These are phyloP conservation scores for Daphne laureola DNA, from an alignment of 441 rosid genomes.

Conservation along the genomic window DNA sequence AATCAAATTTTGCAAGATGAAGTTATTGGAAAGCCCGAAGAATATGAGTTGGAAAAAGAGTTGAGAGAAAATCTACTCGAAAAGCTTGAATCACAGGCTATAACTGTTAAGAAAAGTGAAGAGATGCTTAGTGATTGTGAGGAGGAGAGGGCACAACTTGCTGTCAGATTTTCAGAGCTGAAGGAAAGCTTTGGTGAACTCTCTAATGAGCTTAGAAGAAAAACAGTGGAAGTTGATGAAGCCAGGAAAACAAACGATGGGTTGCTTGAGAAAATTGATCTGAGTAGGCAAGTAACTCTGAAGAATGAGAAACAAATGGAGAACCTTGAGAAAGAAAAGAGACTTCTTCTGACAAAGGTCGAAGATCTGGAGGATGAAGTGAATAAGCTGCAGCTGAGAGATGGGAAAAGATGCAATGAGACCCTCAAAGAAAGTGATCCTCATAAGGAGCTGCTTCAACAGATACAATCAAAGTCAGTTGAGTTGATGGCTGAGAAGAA, in stretches of 20 bases:
- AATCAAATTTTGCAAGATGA: constrained; percentile 35
- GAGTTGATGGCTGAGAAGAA: constrained; percentile 42
- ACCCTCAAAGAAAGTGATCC: constrained; percentile 23
- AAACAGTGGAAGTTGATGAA: constrained; percentile 33
- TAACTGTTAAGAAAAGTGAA: constrained; percentile 23
- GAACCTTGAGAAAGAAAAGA: constrained; percentile 34
- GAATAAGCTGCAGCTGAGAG: constrained; percentile 25
- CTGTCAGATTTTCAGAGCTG: constrained; percentile 25
- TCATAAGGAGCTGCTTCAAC: constrained; percentile 27
- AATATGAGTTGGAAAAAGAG: constrained; percentile 28
- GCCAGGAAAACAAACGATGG: constrained; percentile 25
- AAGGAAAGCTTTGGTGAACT: constrained; percentile 40
- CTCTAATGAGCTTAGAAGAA: constrained; percentile 28
- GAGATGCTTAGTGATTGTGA: constrained; percentile 21
- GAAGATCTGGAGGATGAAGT: constrained; percentile 31
- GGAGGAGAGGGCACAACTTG: constrained; percentile 30
- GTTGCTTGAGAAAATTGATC: constrained; percentile 33
- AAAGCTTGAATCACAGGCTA: constrained; percentile 25
- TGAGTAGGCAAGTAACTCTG: constrained; percentile 21
- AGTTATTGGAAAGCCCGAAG: constrained; percentile 25
- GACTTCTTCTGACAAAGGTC: constrained; percentile 23
- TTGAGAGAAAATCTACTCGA: constrained; percentile 24
- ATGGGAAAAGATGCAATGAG: constrained; percentile 15
- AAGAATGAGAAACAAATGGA: constrained; percentile 32
- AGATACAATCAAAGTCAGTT: constrained; percentile 33